Evolutionary conservation across 305 asterid species (phyloP), one percentile per base, ranked within the genome.

Genomic region (Plantago coronopus): DNA sequence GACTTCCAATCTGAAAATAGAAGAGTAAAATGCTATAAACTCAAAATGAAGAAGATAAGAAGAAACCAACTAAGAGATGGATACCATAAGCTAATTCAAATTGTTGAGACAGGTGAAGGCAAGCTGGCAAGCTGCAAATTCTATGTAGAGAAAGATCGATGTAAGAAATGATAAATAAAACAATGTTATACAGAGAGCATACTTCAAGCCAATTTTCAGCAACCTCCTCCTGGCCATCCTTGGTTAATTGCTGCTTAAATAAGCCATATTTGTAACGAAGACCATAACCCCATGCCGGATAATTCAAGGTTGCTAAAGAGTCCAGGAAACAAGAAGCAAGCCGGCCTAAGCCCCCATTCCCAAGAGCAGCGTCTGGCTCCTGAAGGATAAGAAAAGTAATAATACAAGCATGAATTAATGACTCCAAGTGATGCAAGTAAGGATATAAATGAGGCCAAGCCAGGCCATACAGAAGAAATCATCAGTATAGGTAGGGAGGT

Each of bases 241-340:
- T 87, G 4, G 96, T 87, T 57, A 87, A 74, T 55, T 0, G 74
- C 73, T 90, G 97, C 77, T 83, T 85, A 72, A 90, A 90, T 63
- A 90, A 68, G 48, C 97, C 97, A 75, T 90, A 71, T 74, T 80
- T 85, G 80, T 90, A 90, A 63, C 97, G 78, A 59, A 90, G 95
- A 69, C 97, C 97, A 81, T 90, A 90, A 29, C 97, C 97, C 95
- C 95, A 85, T 22, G 97, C 97, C 47, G 97, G 96, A 77, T 87
- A 87, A 71, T 87, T 84, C 57, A 90, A 73, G 22, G 95, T 87
- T 50, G 97, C 96, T 76, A 90, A 65, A 50, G 96, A 87, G 70
- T 90, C 97, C 61, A 90, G 86, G 72, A 87, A 90, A 81, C 96
- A 90, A 70, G 97, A 87, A 64, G 97, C 97, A 58, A 90, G 96